Conservation (phyloP, 768 basidiomycete species). For the Tulasnella sp. region DNA sequence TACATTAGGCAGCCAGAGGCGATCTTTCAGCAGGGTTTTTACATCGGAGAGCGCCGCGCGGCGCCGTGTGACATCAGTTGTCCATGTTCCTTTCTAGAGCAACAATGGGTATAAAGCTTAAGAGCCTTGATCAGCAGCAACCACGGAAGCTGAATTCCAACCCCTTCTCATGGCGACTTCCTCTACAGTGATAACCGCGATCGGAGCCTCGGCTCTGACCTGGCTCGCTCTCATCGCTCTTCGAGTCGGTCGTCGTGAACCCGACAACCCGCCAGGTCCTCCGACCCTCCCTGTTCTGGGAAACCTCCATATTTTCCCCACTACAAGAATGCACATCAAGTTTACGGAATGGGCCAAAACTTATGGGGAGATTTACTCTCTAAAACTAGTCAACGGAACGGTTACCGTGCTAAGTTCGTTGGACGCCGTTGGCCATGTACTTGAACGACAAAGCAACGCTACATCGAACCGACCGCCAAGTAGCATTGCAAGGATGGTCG, state of each 20-base stretch:
- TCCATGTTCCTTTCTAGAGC: no score
- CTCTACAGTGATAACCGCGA: neutral
- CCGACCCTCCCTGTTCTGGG: constrained; percentile 32
- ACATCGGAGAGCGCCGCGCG: no score
- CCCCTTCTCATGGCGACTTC: neutral
- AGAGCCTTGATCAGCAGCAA: no score
- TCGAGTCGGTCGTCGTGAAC: constrained; percentile 23
- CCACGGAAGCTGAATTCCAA: no score
- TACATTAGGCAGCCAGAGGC: no score
- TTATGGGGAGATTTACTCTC: constrained; percentile 36
- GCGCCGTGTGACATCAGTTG: no score
- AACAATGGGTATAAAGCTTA: no score
- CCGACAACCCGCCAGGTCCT: constrained; percentile 34
- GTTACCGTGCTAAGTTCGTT: constrained; percentile 32
- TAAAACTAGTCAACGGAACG: constrained; percentile 32
- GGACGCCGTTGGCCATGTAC: constrained; percentile 32
- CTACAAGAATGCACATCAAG: constrained; percentile 31
- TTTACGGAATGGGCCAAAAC: constrained; percentile 35
- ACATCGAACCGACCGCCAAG: constrained; percentile 24
- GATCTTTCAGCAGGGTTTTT: no score
- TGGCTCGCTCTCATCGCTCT: neutral
- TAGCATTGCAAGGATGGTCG: constrained; percentile 32
- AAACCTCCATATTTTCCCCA: constrained; percentile 33
- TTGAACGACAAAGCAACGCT: constrained; percentile 32
- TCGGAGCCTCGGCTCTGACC: neutral